Conservation (phyloP, 441 rosid genomes). For the Daphne laureola region DNA sequence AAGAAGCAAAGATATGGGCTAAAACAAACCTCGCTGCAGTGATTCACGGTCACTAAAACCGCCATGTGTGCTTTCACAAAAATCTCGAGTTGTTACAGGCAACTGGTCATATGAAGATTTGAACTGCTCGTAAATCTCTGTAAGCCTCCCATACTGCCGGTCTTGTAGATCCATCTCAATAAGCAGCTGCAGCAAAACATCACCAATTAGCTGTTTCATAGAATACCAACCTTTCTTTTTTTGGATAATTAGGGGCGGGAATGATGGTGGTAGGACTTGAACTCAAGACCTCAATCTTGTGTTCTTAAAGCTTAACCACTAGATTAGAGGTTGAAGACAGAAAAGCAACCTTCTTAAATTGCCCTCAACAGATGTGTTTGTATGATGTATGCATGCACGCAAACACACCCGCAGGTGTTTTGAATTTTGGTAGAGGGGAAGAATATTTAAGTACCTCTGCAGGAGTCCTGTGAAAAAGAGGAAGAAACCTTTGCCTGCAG, state of each 20-base stretch:
- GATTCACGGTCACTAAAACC: constrained; percentile 19
- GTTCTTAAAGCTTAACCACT: too few species aligned
- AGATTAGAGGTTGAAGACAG: too few species aligned
- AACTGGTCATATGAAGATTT: constrained; percentile 61
- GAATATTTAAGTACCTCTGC: constrained; percentile 43
- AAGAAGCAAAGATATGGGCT: background rate
- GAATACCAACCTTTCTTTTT: too few species aligned
- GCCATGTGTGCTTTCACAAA: constrained; percentile 12
- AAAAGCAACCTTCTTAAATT: too few species aligned
- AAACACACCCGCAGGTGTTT: constrained; percentile 6
- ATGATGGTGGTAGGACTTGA: too few species aligned
- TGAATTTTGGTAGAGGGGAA: constrained; percentile 3
- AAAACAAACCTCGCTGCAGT: constrained; percentile 35
- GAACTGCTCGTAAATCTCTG: constrained; percentile 41
- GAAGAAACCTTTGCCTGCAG: constrained; percentile 71
- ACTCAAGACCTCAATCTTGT: too few species aligned
- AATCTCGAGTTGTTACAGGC: constrained; percentile 23
- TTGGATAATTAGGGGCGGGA: too few species aligned
- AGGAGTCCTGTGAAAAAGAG: constrained; percentile 52
- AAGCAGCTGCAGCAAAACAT: constrained; percentile 44
- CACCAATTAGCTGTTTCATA: background rate
- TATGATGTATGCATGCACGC: too few species aligned
- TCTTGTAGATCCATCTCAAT: constrained; percentile 79
- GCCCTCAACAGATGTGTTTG: too few species aligned
- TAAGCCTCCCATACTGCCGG: constrained; percentile 46